Evolutionary conservation across 176 grass and related monocot species (phyloP).

Genomic region (Rhynchospora breviuscula): DNA sequence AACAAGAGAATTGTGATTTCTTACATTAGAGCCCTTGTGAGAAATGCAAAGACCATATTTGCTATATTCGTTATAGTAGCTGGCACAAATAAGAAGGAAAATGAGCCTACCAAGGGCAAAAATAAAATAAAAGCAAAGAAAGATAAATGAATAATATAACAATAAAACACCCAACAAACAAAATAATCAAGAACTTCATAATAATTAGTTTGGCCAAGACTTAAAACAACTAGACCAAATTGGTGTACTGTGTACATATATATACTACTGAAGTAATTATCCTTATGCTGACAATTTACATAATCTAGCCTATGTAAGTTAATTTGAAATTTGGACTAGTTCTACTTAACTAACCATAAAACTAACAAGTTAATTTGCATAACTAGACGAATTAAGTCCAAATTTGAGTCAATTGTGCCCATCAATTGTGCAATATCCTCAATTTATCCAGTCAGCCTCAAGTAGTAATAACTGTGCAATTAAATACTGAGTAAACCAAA

Average conservation of each 20-base stretch:
- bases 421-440: background rate
- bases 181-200: background rate
- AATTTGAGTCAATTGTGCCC: background rate
- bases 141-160: background rate
- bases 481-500: background rate
- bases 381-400: background rate
- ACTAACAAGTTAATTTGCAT: background rate
- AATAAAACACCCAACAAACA: background rate
- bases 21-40: conserved; percentile 65
- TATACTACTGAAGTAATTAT: background rate
- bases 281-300: background rate
- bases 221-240: background rate
- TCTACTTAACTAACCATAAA: background rate
- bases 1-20: background rate
- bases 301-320: background rate
- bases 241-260: background rate
- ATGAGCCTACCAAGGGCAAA: background rate
- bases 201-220: background rate
- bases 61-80: background rate
- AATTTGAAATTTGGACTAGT: background rate
- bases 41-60: conserved; percentile 55
- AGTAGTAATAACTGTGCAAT: background rate
- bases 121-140: background rate
- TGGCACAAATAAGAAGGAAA: background rate
- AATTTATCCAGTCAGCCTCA: background rate